Conservation (phyloP, 1,284 basidiomycete genomes). For the Puccinia hordei region DNA sequence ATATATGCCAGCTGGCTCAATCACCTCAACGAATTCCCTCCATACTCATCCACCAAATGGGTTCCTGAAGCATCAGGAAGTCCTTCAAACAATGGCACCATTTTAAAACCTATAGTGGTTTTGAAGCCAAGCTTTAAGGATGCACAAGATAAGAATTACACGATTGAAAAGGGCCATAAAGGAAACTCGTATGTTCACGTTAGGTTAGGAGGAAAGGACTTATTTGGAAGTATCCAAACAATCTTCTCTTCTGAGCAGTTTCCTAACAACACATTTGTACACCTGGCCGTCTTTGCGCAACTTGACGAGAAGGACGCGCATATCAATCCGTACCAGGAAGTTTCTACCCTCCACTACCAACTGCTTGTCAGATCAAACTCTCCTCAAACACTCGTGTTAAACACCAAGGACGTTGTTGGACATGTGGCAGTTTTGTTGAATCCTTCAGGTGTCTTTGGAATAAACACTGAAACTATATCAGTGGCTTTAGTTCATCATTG, state of each 20-base stretch:
- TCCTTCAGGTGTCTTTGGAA: neutral
- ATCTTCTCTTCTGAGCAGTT: neutral
- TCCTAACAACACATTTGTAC: neutral
- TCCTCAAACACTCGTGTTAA: neutral
- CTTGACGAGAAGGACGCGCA: neutral
- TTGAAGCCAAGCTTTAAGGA: neutral
- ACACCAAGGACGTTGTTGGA: neutral
- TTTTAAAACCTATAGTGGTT: neutral
- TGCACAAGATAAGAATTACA: slow-evolving; percentile 18
- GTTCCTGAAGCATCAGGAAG: neutral
- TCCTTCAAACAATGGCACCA: neutral
- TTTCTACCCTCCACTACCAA: slow-evolving; percentile 8
- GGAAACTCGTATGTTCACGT: slow-evolving; percentile 17
- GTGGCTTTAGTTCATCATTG: slow-evolving; percentile 14
- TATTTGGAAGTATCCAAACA: slow-evolving; percentile 14
- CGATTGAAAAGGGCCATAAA: neutral
- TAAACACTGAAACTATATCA: neutral
- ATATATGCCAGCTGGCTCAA: neutral
- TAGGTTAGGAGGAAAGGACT: slow-evolving; percentile 5
- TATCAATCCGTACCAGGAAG: neutral
- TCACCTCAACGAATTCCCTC: neutral
- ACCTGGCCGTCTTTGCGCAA: neutral
- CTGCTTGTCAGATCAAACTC: neutral
- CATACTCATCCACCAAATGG: neutral
- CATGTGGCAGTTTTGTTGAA: slow-evolving; percentile 3